Percentiles rank a stretch among this genome's conserved stretches.
These are phyloP conservation scores for Phenoliferia sp. DNA, from an alignment of 1,284 basidiomycete species.

Conservation along the genomic window DNA sequence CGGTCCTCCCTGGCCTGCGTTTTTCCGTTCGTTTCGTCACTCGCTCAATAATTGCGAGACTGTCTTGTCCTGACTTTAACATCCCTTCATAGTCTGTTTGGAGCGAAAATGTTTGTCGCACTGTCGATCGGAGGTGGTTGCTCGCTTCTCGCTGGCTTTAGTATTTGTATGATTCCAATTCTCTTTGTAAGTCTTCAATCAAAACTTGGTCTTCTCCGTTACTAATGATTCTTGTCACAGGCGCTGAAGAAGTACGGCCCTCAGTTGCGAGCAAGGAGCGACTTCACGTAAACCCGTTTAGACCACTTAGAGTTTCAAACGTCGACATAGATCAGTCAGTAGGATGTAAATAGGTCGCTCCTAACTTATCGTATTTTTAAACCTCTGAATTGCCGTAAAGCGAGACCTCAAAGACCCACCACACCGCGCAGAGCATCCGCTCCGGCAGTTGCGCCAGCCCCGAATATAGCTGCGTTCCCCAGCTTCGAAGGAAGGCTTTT, in stretches of 20 bases:
- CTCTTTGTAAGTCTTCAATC: conserved; percentile 20
- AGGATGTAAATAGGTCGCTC: too few species aligned
- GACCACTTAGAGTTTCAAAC: too few species aligned
- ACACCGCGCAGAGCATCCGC: too few species aligned
- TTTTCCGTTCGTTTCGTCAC: neutral
- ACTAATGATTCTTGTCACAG: neutral
- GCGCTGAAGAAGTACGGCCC: neutral
- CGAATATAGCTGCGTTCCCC: too few species aligned
- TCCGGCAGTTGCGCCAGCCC: too few species aligned
- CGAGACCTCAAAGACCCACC: too few species aligned
- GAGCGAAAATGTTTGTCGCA: conserved; percentile 29
- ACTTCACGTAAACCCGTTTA: neutral
- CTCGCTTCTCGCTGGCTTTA: conserved; percentile 37
- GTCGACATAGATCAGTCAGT: too few species aligned
- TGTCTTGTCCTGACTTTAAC: too few species aligned
- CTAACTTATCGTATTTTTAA: too few species aligned
- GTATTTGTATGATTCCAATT: conserved; percentile 37
- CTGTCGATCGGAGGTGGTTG: conserved; percentile 38
- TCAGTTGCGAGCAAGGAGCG: neutral
- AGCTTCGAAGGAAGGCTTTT: too few species aligned
- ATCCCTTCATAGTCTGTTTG: conserved; percentile 32
- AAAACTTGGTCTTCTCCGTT: too few species aligned
- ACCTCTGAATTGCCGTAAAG: too few species aligned
- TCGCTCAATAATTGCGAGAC: neutral
- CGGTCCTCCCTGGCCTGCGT: neutral